These are phyloP conservation scores for Pseudogymnoascus pannorum DNA, from an alignment of 2,329 filamentous ascomycete genomes.

Conservation along the genomic window DNA sequence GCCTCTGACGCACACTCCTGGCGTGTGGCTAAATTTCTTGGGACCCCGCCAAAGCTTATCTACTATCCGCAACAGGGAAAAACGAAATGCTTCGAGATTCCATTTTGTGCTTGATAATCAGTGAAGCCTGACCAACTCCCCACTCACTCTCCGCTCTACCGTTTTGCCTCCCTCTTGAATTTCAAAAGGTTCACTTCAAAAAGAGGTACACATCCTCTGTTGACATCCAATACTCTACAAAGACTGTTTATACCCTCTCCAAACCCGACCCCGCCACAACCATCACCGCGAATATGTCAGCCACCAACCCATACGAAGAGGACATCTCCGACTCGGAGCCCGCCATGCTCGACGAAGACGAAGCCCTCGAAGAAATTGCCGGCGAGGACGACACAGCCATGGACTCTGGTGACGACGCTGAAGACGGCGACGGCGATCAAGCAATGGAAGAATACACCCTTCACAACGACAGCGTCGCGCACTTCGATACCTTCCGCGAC, in stretches of 20 bases:
- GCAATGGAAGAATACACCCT: conserved; percentile 63
- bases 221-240: background rate
- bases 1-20: background rate
- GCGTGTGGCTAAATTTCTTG: background rate
- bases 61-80: background rate
- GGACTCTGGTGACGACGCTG: conserved; percentile 64
- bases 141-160: background rate
- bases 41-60: background rate
- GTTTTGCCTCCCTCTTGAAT: background rate
- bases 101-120: background rate
- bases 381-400: conserved; percentile 68
- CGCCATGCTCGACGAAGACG: conserved; percentile 65
- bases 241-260: background rate
- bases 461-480: conserved; percentile 86
- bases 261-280: background rate
- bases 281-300: background rate
- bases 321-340: conserved; percentile 45
- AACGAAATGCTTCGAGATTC: background rate
- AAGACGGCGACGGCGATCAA: conserved; percentile 46
- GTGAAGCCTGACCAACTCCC: background rate
- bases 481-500: conserved; percentile 86
- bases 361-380: conserved; percentile 68
- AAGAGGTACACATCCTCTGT: background rate
- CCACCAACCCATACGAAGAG: conserved; percentile 36
- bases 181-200: background rate